Evolutionary conservation across 2,329 filamentous ascomycete genomes (phyloP), one percentile per base, ranked within the genome.

Genomic region (Fusarium sp.): DNA sequence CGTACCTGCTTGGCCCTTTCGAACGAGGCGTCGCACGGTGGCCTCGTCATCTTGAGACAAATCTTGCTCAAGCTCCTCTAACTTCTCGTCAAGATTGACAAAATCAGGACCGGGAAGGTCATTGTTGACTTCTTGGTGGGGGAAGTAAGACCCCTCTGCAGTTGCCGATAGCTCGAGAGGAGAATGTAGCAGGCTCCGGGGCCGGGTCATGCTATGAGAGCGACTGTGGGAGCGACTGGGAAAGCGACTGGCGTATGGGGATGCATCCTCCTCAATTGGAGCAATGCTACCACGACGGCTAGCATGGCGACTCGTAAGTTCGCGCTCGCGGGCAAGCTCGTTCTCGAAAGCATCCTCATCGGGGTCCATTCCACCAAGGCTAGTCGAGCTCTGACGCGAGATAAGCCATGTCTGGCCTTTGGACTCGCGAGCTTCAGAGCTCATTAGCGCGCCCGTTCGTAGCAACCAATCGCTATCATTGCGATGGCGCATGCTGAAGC

Each of bases 341-440:
- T 80, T 78, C 71, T 88, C 84, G 61, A 85, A 82, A 12, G 80
- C 83, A 62, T 85, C 84, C 38, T 88, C 85, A 6, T 87, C 86
- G 5, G 81, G 80, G 34, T 86, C 83, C 74, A 84, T 77, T 26
- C 82, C 86, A 1, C 83, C 79, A 18, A 91, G 81, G 73, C 85
- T 89, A 10, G 88, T 91, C 3, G 88, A 90, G 75, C 88, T 90
- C 56, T 86, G 87, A 46, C 88, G 83, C 26, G 88, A 87, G n/a
- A 87, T 81, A 20, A 92, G 84, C 90, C 90, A 92, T 15, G 85
- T 80, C 77, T 92, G 89, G 15, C 90, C 90, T 77, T 91, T 91
- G 72, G 82, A 89, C 74, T 92, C 89, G 58, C 89, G 82, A 18
- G 88, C 83, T 74, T 89, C 87, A 52, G 84, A 85, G 58, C 86